These are phyloP conservation scores for Hypoxylon rubiginosum DNA, from an alignment of 2,329 filamentous ascomycete species.

Conservation along the genomic window DNA sequence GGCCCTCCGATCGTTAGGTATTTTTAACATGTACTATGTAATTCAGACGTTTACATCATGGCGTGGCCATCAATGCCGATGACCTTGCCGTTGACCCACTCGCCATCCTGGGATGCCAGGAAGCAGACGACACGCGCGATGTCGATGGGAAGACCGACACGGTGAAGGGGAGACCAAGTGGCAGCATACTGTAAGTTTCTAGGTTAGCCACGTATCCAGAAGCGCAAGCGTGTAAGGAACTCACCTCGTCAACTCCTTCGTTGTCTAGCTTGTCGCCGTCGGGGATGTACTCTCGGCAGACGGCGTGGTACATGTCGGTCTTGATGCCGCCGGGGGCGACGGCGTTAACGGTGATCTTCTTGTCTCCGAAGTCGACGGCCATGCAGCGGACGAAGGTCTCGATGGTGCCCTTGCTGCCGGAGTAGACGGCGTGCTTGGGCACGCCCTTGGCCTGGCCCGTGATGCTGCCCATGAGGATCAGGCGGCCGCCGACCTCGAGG, in stretches of 20 bases:
- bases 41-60: slow-evolving; percentile 49
- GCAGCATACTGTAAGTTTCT: slow-evolving; percentile 64
- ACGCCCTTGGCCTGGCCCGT: slow-evolving; percentile 76
- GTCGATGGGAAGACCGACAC: slow-evolving; percentile 76
- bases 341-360: slow-evolving; percentile 76
- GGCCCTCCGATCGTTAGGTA: slow-evolving; percentile 3
- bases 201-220: slow-evolving; percentile 24
- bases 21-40: too few species aligned
- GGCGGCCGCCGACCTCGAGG: slow-evolving; percentile 74
- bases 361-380: slow-evolving; percentile 77
- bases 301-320: slow-evolving; percentile 76
- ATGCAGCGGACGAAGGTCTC: slow-evolving; percentile 83
- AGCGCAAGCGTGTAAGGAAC: slow-evolving; percentile 8
- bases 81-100: slow-evolving; percentile 61
- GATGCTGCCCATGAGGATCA: slow-evolving; percentile 82
- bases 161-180: slow-evolving; percentile 74
- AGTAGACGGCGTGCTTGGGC: slow-evolving; percentile 80
- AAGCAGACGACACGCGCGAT: slow-evolving; percentile 75
- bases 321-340: slow-evolving; percentile 77
- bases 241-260: slow-evolving; percentile 70
- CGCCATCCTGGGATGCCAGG: slow-evolving; percentile 62
- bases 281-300: slow-evolving; percentile 75
- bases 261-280: slow-evolving; percentile 67
- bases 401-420: slow-evolving; percentile 80
- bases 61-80: slow-evolving; percentile 51